Conservation (phyloP, 768 basidiomycete species). For the Tulasnella sp. region DNA sequence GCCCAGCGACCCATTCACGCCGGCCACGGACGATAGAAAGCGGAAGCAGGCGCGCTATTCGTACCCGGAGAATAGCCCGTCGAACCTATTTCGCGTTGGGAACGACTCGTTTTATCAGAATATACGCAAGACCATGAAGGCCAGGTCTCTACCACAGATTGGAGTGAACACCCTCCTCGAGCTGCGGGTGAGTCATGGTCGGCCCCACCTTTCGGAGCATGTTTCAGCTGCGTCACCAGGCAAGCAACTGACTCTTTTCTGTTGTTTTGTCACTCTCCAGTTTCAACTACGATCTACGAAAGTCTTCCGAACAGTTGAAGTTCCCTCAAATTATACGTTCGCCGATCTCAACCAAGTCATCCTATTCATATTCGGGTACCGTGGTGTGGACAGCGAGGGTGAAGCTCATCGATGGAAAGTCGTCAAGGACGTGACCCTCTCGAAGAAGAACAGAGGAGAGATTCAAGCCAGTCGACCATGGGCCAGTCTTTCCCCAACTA, state of each 20-base stretch:
- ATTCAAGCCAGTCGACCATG: neutral
- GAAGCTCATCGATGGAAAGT: neutral
- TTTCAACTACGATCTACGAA: slow-evolving; percentile 9
- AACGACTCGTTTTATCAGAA: slow-evolving; percentile 4
- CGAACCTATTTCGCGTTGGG: slow-evolving; percentile 13
- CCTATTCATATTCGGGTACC: slow-evolving; percentile 9
- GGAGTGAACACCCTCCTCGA: slow-evolving; percentile 14
- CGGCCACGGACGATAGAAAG: slow-evolving; percentile 5
- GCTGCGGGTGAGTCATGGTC: slow-evolving; percentile 8
- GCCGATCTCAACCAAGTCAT: slow-evolving; percentile 8
- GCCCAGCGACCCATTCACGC: slow-evolving; percentile 6
- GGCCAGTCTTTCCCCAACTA: neutral
- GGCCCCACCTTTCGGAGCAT: neutral
- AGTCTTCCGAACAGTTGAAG: slow-evolving; percentile 12
- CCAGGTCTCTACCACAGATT: neutral
- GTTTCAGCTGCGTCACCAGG: neutral
- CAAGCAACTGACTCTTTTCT: neutral
- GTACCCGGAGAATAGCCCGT: slow-evolving; percentile 10
- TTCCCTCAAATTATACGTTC: slow-evolving; percentile 13
- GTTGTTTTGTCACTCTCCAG: neutral
- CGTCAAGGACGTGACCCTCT: slow-evolving; percentile 10
- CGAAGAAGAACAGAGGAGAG: neutral
- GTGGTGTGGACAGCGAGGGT: neutral
- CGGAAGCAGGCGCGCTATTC: slow-evolving; percentile 16
- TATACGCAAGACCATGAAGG: neutral